phyloP scores from a whole-genome alignment of 1,139 yeast genomes.

The Pichiaceae sp. region DNA sequence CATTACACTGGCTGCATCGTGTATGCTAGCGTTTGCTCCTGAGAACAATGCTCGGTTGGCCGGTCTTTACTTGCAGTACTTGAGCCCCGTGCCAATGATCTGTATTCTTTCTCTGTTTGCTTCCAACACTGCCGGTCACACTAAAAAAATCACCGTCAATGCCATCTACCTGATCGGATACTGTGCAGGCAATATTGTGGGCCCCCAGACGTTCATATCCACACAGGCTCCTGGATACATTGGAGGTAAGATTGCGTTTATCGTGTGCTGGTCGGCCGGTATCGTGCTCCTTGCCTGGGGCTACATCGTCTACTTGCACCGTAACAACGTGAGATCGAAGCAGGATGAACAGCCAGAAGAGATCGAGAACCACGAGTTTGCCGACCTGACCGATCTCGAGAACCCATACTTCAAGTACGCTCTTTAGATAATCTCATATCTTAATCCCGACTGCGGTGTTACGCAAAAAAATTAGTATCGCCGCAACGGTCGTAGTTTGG shows the following conservation, averaged over 20 bases:
- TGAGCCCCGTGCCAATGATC: neutral
- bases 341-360: neutral
- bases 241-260: conserved; percentile 30
- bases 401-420: conserved; percentile 38
- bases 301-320: conserved; percentile 11
- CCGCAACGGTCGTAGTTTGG: too few relatives aligned
- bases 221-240: conserved; percentile 33
- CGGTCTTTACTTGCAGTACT: conserved; percentile 29
- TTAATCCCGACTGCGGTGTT: too few relatives aligned
- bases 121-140: conserved; percentile 48
- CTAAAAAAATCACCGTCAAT: conserved; percentile 33
- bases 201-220: conserved; percentile 54
- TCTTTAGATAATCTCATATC: conserved; percentile 11
- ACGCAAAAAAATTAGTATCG: too few relatives aligned
- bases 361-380: conserved; percentile 34
- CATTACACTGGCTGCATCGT: conserved; percentile 30
- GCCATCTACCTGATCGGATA: conserved; percentile 46
- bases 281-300: conserved; percentile 9
- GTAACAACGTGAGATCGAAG: neutral
- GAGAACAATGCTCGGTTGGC: conserved; percentile 30
- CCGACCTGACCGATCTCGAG: conserved; percentile 42
- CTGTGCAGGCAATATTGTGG: conserved; percentile 57
- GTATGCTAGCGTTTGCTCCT: conserved; percentile 39
- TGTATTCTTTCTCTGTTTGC: conserved; percentile 11
- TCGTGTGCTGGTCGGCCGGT: conserved; percentile 14